Evolutionary conservation across 176 grass and related monocot species (phyloP), one percentile per base, ranked within the genome.

Genomic region (Oryza glumipatula): DNA sequence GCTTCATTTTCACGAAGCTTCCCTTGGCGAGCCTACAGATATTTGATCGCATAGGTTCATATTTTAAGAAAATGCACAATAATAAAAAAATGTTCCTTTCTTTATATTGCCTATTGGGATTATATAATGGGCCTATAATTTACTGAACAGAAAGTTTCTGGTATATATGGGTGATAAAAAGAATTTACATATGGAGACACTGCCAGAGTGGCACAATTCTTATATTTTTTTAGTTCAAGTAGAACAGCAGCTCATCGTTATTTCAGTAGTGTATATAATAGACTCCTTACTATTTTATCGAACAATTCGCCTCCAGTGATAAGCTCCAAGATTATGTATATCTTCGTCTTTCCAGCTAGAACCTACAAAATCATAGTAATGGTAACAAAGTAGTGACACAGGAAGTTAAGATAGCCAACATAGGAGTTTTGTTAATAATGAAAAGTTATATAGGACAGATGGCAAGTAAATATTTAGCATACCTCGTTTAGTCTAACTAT

Each of bases 251-350:
- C 66, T 73, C 32, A 14, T 10, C 19, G 23, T 60, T 23, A 67
- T 56, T 73, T 65, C n/a, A n/a, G 35, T 36, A 86, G 5, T 17
- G 14, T 38, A 73, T 6, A 72, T 35, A 35, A 77, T n/a, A 71
- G 48, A 19, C 28, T 73, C 48, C 93, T 86, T 99, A 99, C 93
- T 79, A 99, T 96, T 94, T 82, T 99, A 87, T 99, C 93, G 28
- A 92, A 99, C 38, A 99, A 84, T 92, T 99, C 93, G n/a, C 96
- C 96, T 58, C 93, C 93, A 24, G 70, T 96, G 73, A 96, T 52
- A 78, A 99, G 90, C 82, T 99, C 96, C 89, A 99, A 80, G 67
- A 99, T 96, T 85, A 99, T 99, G 82, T 99, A 99, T 94, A 99
- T 99, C 88, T 92, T 99, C 48, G 93, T 96, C 63, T 72, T 83